Conservation (phyloP, 148 eudicot genomes). For the Selenicereus undatus region DNA sequence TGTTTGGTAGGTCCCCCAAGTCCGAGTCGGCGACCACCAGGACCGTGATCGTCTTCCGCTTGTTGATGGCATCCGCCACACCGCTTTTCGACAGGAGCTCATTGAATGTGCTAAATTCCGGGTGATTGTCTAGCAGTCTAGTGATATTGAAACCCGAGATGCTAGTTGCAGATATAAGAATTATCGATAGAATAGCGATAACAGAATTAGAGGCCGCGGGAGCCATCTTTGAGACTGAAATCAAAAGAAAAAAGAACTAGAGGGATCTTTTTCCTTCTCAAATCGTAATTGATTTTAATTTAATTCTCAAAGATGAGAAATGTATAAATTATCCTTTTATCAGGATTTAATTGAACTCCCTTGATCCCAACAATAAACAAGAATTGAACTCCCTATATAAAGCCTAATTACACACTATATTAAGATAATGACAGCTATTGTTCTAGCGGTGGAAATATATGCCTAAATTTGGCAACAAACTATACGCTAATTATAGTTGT, state of each 20-base stretch:
- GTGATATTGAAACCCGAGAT: slow-evolving; percentile 37
- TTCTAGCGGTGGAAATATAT: neutral
- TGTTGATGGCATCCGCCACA: slow-evolving; percentile 30
- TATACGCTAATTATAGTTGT: slow-evolving; percentile 3
- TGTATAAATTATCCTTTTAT: neutral
- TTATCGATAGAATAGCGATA: slow-evolving; percentile 3
- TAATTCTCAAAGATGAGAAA: slow-evolving; percentile 13
- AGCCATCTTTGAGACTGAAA: slow-evolving; percentile 32
- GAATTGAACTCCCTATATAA: neutral
- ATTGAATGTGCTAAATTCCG: slow-evolving; percentile 35
- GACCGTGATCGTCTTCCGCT: slow-evolving; percentile 34
- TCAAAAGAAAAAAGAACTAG: neutral
- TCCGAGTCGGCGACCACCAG: slow-evolving; percentile 34
- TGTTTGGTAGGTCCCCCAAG: slow-evolving; percentile 12
- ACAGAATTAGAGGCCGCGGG: slow-evolving; percentile 11
- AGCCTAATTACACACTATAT: neutral
- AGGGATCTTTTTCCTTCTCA: neutral
- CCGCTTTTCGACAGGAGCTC: slow-evolving; percentile 29
- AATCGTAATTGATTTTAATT: neutral
- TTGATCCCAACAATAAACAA: neutral
- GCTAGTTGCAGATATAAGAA: slow-evolving; percentile 9
- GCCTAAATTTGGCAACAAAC: neutral
- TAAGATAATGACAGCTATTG: neutral
- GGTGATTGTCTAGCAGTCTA: slow-evolving; percentile 28
- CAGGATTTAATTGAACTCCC: neutral